Evolutionary conservation across 1,284 basidiomycete species (phyloP), one percentile per base, ranked within the genome.

Genomic region (Ceratorhiza oryzae-sativae): DNA sequence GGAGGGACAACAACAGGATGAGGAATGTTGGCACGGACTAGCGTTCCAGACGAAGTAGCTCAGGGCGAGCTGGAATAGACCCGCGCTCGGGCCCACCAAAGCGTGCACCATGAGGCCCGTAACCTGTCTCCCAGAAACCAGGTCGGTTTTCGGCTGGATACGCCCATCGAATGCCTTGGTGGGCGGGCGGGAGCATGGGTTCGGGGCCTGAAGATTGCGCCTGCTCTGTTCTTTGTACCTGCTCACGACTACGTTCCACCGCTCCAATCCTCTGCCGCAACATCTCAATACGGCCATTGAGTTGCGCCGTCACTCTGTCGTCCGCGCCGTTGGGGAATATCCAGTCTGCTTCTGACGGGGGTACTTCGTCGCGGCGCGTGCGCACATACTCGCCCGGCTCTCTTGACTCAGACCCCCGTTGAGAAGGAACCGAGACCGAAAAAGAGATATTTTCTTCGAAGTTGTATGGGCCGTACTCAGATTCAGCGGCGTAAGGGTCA

Each of bases 121-220:
- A 70, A 41, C 67, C 67, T 15, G 42, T 59, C 41, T 70, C 67
- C 67, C 67, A 70, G 42, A 70, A 70, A n/a, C 67, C 67, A 30
- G 67, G 67, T 18, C 67, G 55, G 42, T 70, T 70, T 45, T 70
- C 67, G 8, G 67, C 67, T 3, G 55, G 55, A 48, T 70, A 58
- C 9, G 67, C 67, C 67, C 67, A 70, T 20, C 67, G 36, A 8
- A 70, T 55, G 32, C 55, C 67, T 48, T 70, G 67, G 41, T 58
- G 53, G 18, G 67, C 53, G 20, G 67, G 45, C 46, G 60, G 53
- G 18, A 53, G 45, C 36, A 23, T 45, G 2, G 58, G 5, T 23
- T 60, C 58, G 27, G 58, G 20, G n/a, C 58, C 58, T n/a, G n/a
- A 56, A 20, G 45, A 20, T 25, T 46, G 39, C 23, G n/a, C 30